Evolutionary conservation across 129 eudicot genomes (phyloP), one percentile per base, ranked within the genome.

Genomic region (Flaveria trinervia): DNA sequence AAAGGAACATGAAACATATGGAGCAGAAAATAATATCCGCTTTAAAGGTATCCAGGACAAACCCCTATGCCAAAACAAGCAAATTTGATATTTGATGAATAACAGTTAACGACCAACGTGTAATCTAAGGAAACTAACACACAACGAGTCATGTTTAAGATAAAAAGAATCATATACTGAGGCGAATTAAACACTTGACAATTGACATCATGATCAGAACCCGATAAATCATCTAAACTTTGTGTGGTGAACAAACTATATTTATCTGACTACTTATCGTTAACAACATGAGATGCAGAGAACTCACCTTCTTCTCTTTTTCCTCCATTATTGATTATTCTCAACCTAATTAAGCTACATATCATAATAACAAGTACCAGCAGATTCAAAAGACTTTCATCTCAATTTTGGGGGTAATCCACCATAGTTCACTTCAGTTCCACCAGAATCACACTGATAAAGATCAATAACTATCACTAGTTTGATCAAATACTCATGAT

Each of bases 401-500:
- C n/a, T 23, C 55, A 62, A 13, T 50, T 71, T 75, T 46, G 17
- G 50, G 30, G 30, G 15, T 0, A 45, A 26, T 56, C 68, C 28
- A n/a, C 68, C 45, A 55, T 46, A 28, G 36, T 25, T 75, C n/a
- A 46, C 12, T 48, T 46, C 3, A 8, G 17, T 55, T 52, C 1
- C 18, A 62, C 44, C 75, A 52, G 62, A 10, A 30, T 6, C 48
- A 16, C 59, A 51, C 36, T 8, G 7, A 52, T 26, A 11, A n/a
- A 22, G 12, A 67, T 15, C 30, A 14, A 15, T 12, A 49, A 8
- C 11, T 17, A 51, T 30, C 67, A 33, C 72, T 48, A 7, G 64
- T 62, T 28, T 30, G 52, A 61, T 79, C 72, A 70, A 14, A 48
- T 12, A 71, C 25, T 41, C 25, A 51, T 3, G 48, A 77, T 62